Conservation (phyloP, 768 basidiomycete species). For the Lentinula guzmanii region DNA sequence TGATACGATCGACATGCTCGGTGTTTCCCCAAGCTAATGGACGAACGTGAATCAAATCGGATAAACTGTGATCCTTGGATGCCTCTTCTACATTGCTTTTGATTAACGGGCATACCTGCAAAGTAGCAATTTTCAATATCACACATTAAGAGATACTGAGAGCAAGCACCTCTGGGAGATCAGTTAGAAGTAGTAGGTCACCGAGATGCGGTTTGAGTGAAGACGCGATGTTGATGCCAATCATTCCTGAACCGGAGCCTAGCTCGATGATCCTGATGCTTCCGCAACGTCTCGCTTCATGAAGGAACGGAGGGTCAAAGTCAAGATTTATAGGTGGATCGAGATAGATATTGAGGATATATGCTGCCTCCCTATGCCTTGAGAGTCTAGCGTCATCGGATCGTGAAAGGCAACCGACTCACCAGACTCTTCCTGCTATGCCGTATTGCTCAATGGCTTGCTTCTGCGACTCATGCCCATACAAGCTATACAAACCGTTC, state of each 20-base stretch:
- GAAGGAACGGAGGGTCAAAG: slow-evolving; percentile 52
- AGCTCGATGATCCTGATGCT: slow-evolving; percentile 55
- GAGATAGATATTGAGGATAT: slow-evolving; percentile 53
- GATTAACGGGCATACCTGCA: slow-evolving; percentile 42
- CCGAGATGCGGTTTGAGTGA: slow-evolving; percentile 27
- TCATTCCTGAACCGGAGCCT: slow-evolving; percentile 72
- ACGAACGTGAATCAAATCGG: slow-evolving; percentile 33
- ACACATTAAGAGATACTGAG: not conserved
- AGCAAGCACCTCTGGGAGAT: slow-evolving; percentile 64
- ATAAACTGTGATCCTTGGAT: not conserved
- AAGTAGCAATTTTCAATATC: not conserved
- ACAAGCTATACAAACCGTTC: not conserved
- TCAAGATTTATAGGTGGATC: slow-evolving; percentile 24
- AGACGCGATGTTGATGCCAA: slow-evolving; percentile 36
- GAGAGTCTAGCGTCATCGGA: slow-evolving; percentile 9
- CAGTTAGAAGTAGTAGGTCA: slow-evolving; percentile 56
- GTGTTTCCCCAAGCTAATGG: slow-evolving; percentile 70
- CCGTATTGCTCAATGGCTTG: slow-evolving; percentile 66
- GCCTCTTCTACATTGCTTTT: slow-evolving; percentile 26
- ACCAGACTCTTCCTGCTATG: slow-evolving; percentile 86
- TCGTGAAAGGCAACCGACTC: slow-evolving; percentile 21
- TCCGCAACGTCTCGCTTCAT: slow-evolving; percentile 2
- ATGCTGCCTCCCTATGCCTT: slow-evolving; percentile 78
- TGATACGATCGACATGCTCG: slow-evolving; percentile 34
- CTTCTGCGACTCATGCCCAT: slow-evolving; percentile 30